Base-by-base conservation (phyloP, 164 flowering plant genomes). In the Stephania japonica region DNA sequence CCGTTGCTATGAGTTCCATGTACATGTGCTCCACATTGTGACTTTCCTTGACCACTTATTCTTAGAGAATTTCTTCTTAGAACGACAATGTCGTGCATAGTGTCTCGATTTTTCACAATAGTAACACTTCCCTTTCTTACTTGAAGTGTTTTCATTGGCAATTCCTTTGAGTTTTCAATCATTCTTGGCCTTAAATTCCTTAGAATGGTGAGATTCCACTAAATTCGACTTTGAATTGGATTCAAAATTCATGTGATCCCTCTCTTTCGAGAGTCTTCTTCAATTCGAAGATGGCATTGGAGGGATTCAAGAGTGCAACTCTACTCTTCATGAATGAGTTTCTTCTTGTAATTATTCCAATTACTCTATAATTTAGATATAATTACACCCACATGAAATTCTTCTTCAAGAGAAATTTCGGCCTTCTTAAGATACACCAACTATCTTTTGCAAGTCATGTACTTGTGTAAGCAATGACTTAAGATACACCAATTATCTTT, bases 391-490 rank as follows among this genome's bases (percentile, higher is more conserved):
- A 42, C 70, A 6, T 13, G 53, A 4, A 68, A 68, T 16, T 42
- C 18, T 19, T 43, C 70, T n/a, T 1, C 0, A 42, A 68, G 56
- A 18, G 21, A 13, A 3, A 68, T 43, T 7, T n/a, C 47, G 14
- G 2, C 69, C 43, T 4, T 65, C 18, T 72, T 72, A 24, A 63
- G 59, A 43, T 72, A n/a, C 59, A 62, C 50, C 25, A 26, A 72
- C 42, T 13, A 43, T 24, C 2, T n/a, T n/a, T 43, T 64, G 68
- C 1, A 72, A 11, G 5, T 64, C 68, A 72, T 62, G 41, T 2
- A 65, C 74, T 72, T 72, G 68, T 0, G 19, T 9, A 21, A 72
- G 21, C 4, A 72, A 42, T 4, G 59, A 63, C 7, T 42, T 24
- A 2, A n/a, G n/a, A n/a, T n/a, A n/a, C n/a, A n/a, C n/a, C n/a